Evolutionary conservation across 73 alveolate species (phyloP), one percentile per base, ranked within the genome.

Genomic region (Stentor coeruleus): DNA sequence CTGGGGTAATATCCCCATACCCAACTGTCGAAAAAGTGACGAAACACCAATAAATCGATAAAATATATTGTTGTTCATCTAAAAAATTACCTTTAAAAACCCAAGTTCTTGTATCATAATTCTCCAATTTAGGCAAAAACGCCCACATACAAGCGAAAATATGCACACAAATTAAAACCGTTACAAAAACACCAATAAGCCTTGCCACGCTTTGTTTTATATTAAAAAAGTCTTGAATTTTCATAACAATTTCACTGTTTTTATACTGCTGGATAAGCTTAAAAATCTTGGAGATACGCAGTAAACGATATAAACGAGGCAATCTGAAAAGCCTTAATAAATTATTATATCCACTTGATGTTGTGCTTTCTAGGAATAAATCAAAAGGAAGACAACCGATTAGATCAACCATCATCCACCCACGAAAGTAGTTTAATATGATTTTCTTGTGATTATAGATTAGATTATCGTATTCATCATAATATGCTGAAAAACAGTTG

Each of bases 1-100:
- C 74, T 3, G 96, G 93, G 30, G 83, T 37, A 37, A 93, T 91
- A 41, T 93, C 98, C 74, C 98, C 98, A 82, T 87, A 93, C 33
- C 98, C 98, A 20, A 92, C 94, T 1, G 98, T 93, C 0, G 98
- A 84, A 73, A 93, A 83, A 1, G 98, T 93, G 49, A 86, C 59
- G 39, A 93, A 72, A 15, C 92, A 91, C 95, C 95, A 93, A 85
- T 93, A 93, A 36, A 88, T 20, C 3, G 96, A 82, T 31, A 85
- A 84, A 33, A 93, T 58, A 60, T 93, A 93, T 59, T 76, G 85
- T 49, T 81, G 77, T 38, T 83, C 0, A 38, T 87, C 76, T 3
- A 60, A 76, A 3, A 59, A n/a, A 72, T 91, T 15, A 0, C 84
- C 92, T 6, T 59, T 28, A 49, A 77, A 81, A 0, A 86, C 94